Base-by-base conservation (phyloP, 1,284 basidiomycete genomes). In the Cryptococcus hybrid region DNA sequence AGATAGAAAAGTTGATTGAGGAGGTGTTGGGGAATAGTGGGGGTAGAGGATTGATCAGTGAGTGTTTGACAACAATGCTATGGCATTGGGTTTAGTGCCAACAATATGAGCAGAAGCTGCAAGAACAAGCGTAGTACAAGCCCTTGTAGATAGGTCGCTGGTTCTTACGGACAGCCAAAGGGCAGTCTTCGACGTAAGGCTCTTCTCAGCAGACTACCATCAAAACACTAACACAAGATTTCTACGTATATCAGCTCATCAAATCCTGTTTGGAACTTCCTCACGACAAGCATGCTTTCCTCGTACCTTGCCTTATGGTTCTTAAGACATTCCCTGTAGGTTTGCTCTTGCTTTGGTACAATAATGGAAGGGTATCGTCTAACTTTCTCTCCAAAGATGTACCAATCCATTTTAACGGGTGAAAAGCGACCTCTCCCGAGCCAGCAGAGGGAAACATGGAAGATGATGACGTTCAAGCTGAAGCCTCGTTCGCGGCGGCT, bases 111-210 rank as follows among this genome's bases (percentile, higher is more conserved):
- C 66, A 84, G 85, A 84, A 68, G 80, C 82, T 40, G 80, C 81
- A 1, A 79, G 87, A 54, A 84, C 84, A 1, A 86, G 86, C 47
- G 82, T 92, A 0, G 64, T 96, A 5, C 84, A 86, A 50, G 85
- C 89, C 3, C 69, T 88, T 45, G 82, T 92, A 38, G 88, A 92
- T 56, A 81, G 89, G 58, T 82, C 84, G 3, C 80, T 81, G 11
- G 64, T 66, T 1, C 71, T 91, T 11, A 71, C 78, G 7, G 71
- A 74, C 7, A 76, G 63, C 15, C 62, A 68, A 44, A 50, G 64
- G 11, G 64, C 67, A 7, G 69, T 80, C 5, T 49, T 72, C 24
- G 24, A 24, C 2, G 81, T 82, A 52, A 63, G 75, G 55, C 24
- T 24, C 30, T 18, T 37, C n/a, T 4, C 13, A 6, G 4, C 12